Percentiles rank a stretch among this genome's conserved stretches.
Evolutionary conservation across 2,329 filamentous ascomycete species (phyloP).

Genomic region (Ambrosiella xylebori): DNA sequence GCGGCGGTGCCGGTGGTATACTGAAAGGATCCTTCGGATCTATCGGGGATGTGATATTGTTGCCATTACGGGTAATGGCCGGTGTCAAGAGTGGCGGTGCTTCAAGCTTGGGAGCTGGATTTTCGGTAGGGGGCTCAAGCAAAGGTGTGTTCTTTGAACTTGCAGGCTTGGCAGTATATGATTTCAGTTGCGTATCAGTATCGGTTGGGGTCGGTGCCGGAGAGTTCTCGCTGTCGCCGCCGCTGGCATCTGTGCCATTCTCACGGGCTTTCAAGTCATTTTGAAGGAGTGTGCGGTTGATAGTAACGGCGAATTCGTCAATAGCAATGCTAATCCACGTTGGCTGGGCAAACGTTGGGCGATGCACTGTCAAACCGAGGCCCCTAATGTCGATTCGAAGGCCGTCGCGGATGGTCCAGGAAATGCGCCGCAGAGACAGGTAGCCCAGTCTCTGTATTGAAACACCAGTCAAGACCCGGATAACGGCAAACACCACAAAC

Average conservation of each 20-base stretch:
- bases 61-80: conserved; percentile 17
- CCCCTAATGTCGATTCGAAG: conserved; percentile 78
- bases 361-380: conserved; percentile 72
- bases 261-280: conserved; percentile 18
- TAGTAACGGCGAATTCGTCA: conserved; percentile 65
- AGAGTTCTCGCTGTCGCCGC: conserved; percentile 6
- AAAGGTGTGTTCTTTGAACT: not conserved
- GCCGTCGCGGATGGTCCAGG: conserved; percentile 78
- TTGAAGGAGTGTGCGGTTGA: conserved; percentile 53
- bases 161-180: not conserved
- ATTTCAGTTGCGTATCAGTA: not conserved
- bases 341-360: conserved; percentile 89
- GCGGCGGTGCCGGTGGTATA: conserved; percentile 15
- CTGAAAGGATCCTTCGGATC: conserved; percentile 7
- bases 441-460: conserved; percentile 94
- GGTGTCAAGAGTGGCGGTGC: conserved; percentile 4
- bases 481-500: conserved; percentile 81
- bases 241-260: conserved; percentile 13
- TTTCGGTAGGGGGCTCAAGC: not conserved
- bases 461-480: conserved; percentile 81
- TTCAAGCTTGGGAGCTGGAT: not conserved
- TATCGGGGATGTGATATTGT: conserved; percentile 14
- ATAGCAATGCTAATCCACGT: conserved; percentile 90
- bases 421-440: conserved; percentile 75
- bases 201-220: not conserved